A percentile compares a stretch with the other conserved stretches of the same genome.
phyloP scores from a whole-genome alignment of 2,329 filamentous ascomycete genomes.

The Mariannaea elegans region DNA sequence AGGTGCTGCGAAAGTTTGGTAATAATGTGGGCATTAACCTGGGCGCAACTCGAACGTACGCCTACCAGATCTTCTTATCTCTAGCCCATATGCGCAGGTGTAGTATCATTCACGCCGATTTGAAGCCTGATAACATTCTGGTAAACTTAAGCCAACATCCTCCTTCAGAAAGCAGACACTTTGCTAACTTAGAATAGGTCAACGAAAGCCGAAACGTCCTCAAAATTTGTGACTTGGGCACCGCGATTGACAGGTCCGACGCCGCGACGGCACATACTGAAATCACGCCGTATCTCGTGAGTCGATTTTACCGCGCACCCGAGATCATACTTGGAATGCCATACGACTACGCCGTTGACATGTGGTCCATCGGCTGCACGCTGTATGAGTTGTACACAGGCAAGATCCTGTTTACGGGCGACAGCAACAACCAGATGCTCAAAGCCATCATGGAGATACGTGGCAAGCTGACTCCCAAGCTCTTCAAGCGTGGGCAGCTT shows the following conservation, averaged over 20 bases:
- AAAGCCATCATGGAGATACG: constrained; percentile 95
- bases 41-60: constrained; percentile 85
- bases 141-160: constrained; percentile 55
- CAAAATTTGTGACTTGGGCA: constrained; percentile 96
- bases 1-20: constrained; percentile 95
- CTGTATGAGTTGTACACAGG: constrained; percentile 97
- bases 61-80: constrained; percentile 92
- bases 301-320: constrained; percentile 95
- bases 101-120: constrained; percentile 92
- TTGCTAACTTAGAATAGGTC: constrained; percentile 56
- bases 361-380: constrained; percentile 98
- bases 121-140: constrained; percentile 98
- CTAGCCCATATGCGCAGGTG: constrained; percentile 89
- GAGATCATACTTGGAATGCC: constrained; percentile 98
- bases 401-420: constrained; percentile 94
- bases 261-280: constrained; percentile 76
- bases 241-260: constrained; percentile 91
- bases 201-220: constrained; percentile 84
- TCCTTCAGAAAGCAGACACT: background rate
- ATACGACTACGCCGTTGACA: constrained; percentile 93
- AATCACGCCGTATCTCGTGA: constrained; percentile 93
- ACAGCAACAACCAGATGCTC: constrained; percentile 98
- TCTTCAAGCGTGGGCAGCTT: constrained; percentile 84
- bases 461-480: constrained; percentile 88
- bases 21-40: constrained; percentile 94